Evolutionary conservation across 106 monocot species (phyloP).

Genomic region (Dioscorea zingiberensis): DNA sequence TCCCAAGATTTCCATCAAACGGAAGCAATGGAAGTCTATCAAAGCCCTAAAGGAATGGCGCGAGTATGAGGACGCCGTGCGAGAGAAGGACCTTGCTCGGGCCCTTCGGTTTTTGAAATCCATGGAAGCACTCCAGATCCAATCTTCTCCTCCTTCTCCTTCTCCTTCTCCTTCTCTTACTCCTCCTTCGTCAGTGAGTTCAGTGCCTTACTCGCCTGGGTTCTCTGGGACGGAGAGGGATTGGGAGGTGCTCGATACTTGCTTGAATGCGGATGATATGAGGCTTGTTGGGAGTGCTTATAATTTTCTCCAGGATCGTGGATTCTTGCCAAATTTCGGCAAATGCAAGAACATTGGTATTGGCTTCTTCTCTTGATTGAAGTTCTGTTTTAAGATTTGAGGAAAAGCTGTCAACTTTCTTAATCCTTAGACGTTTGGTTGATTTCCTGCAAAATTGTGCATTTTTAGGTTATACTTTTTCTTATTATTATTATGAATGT

Average conservation of each 20-base stretch:
- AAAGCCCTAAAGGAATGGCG: conserved; percentile 62
- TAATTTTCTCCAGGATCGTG: conserved; percentile 55
- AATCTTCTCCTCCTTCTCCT: background rate
- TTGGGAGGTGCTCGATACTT: conserved; percentile 96
- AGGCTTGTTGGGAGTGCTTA: conserved; percentile 82
- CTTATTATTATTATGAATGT: too few relatives aligned
- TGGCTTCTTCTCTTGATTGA: too few relatives aligned
- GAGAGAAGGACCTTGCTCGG: conserved; percentile 85
- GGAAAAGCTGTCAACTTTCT: too few relatives aligned
- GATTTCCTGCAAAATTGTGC: too few relatives aligned
- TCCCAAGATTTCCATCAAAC: background rate
- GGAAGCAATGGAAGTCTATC: background rate
- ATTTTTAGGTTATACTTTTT: too few relatives aligned
- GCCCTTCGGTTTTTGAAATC: conserved; percentile 83
- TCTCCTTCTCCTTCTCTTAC: conserved; percentile 1
- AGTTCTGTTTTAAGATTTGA: too few relatives aligned
- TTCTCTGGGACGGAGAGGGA: conserved; percentile 53
- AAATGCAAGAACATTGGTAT: conserved; percentile 78
- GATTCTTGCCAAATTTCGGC: conserved; percentile 69
- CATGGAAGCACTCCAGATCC: conserved; percentile 12
- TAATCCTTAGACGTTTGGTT: too few relatives aligned
- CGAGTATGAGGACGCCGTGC: conserved; percentile 95
- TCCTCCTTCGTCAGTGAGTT: background rate
- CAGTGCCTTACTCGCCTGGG: conserved; percentile 11
- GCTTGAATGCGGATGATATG: conserved; percentile 95